Conservation (phyloP, 352 stramenopile species). For the Globisporangium viniferum region DNA sequence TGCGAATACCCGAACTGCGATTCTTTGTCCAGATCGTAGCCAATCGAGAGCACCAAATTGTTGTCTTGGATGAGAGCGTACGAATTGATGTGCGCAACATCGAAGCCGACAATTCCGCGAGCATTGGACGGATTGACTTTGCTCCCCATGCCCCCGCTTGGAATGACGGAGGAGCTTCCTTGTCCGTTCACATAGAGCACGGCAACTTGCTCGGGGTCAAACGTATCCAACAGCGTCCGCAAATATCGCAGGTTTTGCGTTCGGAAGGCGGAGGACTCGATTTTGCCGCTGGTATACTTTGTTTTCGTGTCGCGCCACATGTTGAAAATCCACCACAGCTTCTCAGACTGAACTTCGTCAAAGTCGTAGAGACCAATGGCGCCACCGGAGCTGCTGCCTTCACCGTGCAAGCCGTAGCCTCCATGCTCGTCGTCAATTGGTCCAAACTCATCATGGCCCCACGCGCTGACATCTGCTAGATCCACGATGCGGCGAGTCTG, state of each 20-base stretch:
- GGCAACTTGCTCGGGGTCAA: conserved; percentile 77
- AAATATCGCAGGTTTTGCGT: conserved; percentile 70
- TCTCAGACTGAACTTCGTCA: conserved; percentile 78
- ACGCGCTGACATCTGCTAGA: conserved; percentile 50
- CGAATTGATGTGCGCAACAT: conserved; percentile 74
- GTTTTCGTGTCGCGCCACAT: conserved; percentile 54
- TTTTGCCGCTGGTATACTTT: conserved; percentile 73
- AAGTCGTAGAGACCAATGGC: conserved; percentile 74
- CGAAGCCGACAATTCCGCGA: conserved; percentile 63
- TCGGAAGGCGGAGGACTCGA: conserved; percentile 61
- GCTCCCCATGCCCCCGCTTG: conserved; percentile 21
- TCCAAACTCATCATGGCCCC: conserved; percentile 20
- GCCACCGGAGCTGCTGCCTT: conserved; percentile 49
- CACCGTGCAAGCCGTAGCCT: conserved; percentile 28
- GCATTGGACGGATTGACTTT: conserved; percentile 24
- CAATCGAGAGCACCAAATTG: conserved; percentile 62
- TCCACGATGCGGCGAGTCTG: conserved; percentile 38
- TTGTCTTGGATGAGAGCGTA: conserved; percentile 73
- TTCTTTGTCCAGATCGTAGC: conserved; percentile 33
- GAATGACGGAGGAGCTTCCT: conserved; percentile 23
- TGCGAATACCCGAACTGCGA: conserved; percentile 17
- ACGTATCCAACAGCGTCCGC: conserved; percentile 65
- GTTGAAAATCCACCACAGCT: conserved; percentile 84
- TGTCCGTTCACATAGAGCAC: conserved; percentile 52
- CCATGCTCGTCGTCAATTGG: conserved; percentile 27